These are phyloP conservation scores for Ascoidea asiatica DNA, from an alignment of 805 yeast genomes.

Conservation along the genomic window DNA sequence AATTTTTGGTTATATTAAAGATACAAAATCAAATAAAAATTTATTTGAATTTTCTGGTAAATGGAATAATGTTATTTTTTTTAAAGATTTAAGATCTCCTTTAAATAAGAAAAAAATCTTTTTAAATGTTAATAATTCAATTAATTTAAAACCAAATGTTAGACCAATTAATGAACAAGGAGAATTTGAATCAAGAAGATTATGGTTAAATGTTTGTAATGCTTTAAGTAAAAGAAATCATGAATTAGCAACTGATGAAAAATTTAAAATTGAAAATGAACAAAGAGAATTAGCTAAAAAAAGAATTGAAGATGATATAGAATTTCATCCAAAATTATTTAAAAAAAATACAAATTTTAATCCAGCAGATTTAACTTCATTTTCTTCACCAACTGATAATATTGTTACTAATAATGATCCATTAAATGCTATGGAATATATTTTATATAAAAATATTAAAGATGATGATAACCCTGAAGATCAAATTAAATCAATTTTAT, in stretches of 20 bases:
- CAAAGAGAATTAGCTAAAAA: slow-evolving; percentile 67
- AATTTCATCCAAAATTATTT: slow-evolving; percentile 72
- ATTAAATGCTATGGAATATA: slow-evolving; percentile 42
- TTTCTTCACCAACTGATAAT: slow-evolving; percentile 5
- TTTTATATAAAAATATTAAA: slow-evolving; percentile 52
- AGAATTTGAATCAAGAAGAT: slow-evolving; percentile 60
- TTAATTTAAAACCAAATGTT: slow-evolving; percentile 48
- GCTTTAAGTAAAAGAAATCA: slow-evolving; percentile 79
- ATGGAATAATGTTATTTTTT: slow-evolving; percentile 80
- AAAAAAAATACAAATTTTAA: slow-evolving; percentile 27
- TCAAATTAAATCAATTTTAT: slow-evolving; percentile 42
- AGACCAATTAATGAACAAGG: slow-evolving; percentile 75
- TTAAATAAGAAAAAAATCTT: slow-evolving; percentile 32
- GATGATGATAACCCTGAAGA: slow-evolving; percentile 34
- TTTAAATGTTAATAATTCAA: slow-evolving; percentile 46
- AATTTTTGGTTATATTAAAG: slow-evolving; percentile 61
- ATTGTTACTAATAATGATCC: slow-evolving; percentile 7
- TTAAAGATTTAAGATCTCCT: slow-evolving; percentile 38
- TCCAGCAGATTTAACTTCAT: slow-evolving; percentile 12
- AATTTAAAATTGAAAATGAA: slow-evolving; percentile 72
- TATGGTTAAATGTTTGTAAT: slow-evolving; percentile 74
- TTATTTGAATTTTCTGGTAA: slow-evolving; percentile 69
- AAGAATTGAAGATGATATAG: slow-evolving; percentile 66
- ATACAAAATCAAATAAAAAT: slow-evolving; percentile 33
- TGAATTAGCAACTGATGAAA: slow-evolving; percentile 74